These are phyloP conservation scores for Phtheirospermum japonicum DNA, from an alignment of 257 asterid species.

Conservation along the genomic window DNA sequence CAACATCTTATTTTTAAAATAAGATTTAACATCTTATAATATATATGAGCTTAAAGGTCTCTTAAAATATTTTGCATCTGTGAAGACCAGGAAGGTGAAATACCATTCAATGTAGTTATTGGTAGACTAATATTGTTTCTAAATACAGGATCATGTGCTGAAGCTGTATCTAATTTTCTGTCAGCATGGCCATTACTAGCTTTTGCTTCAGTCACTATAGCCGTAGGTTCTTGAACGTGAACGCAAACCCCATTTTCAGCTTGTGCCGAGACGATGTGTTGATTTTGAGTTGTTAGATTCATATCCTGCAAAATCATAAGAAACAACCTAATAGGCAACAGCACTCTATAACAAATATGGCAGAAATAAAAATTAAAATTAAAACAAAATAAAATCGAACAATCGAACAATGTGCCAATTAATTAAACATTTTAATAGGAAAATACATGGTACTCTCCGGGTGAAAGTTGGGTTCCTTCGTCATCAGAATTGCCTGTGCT, in stretches of 20 bases:
- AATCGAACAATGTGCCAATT: constrained; percentile 8
- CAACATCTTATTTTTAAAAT: too few species aligned
- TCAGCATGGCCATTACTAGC: constrained; percentile 35
- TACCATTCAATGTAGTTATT: constrained; percentile 58
- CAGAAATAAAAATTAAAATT: neutral
- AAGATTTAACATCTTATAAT: too few species aligned
- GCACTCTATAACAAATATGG: constrained; percentile 18
- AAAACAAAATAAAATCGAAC: constrained; percentile 7
- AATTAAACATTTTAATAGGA: constrained; percentile 52
- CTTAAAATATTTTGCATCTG: neutral
- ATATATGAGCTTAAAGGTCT: too few species aligned
- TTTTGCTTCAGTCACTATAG: constrained; percentile 37
- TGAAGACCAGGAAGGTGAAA: constrained; percentile 35
- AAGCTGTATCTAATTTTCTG: constrained; percentile 39
- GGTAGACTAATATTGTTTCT: constrained; percentile 45
- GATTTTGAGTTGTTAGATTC: constrained; percentile 37
- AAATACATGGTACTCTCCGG: constrained; percentile 34
- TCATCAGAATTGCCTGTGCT: constrained; percentile 68
- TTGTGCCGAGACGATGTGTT: constrained; percentile 36
- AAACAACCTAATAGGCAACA: constrained; percentile 23
- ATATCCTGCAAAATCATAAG: constrained; percentile 51
- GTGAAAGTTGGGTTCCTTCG: constrained; percentile 50
- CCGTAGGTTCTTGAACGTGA: constrained; percentile 48
- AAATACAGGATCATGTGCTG: constrained; percentile 37
- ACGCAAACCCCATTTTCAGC: constrained; percentile 42